Conservation (phyloP, 2,329 filamentous ascomycete species). For the Juglanconis juglandina region DNA sequence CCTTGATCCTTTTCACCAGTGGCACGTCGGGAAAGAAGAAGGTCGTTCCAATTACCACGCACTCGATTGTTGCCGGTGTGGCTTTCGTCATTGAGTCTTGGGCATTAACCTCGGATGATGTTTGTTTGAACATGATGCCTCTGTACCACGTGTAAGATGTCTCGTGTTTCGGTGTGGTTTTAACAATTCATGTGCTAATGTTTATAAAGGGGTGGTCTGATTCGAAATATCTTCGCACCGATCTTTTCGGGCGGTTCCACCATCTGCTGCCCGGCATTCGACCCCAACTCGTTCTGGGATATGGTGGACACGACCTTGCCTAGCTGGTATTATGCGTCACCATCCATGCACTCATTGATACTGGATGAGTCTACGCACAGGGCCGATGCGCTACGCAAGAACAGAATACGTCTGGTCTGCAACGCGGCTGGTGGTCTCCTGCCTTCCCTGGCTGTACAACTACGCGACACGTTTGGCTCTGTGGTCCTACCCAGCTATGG, state of each 20-base stretch:
- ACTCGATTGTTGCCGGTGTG: conserved; percentile 49
- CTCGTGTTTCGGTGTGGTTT: accelerated
- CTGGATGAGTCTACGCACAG: conserved; percentile 68
- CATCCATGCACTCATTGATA: conserved; percentile 86
- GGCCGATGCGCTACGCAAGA: conserved; percentile 57
- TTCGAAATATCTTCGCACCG: conserved; percentile 77
- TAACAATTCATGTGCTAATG: conserved; percentile 27
- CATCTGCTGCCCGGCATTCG: conserved; percentile 76
- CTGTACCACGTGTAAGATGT: conserved; percentile 50
- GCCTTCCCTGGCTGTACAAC: conserved; percentile 74
- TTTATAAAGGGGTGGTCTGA: conserved; percentile 52
- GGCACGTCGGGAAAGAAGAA: conserved; percentile 59
- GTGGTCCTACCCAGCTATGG: conserved; percentile 87
- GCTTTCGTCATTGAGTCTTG: conserved; percentile 52
- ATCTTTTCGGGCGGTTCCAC: conserved; percentile 74
- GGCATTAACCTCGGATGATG: conserved; percentile 43
- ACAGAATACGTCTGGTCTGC: conserved; percentile 70
- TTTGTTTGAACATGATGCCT: conserved; percentile 59
- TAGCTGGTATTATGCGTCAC: conserved; percentile 93
- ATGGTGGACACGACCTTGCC: conserved; percentile 72
- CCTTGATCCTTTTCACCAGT: conserved; percentile 53
- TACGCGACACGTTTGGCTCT: conserved; percentile 71
- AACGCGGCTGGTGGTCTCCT: conserved; percentile 83
- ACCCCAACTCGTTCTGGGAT: conserved; percentile 76
- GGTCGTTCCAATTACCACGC: conserved; percentile 49